A percentile compares a stretch with the other conserved stretches of the same genome.
Conservation (phyloP, 352 stramenopile genomes). For the Thalassiosira mediterranea region DNA sequence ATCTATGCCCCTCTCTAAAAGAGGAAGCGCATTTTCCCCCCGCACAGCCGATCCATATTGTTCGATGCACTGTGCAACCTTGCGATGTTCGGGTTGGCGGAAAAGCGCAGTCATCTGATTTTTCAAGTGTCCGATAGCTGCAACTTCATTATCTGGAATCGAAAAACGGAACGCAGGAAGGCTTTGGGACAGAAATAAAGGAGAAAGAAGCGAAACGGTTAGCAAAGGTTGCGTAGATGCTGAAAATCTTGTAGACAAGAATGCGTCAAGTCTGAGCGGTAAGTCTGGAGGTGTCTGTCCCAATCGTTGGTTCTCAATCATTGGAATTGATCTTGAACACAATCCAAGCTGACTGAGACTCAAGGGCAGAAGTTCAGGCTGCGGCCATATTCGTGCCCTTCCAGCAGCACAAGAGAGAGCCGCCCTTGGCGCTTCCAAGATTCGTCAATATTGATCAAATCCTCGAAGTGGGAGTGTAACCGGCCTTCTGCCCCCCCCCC, state of each 20-base stretch:
- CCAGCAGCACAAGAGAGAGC: too few species aligned
- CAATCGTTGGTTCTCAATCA: too few species aligned
- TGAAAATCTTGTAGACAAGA: neutral
- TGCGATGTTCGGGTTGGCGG: constrained; percentile 5
- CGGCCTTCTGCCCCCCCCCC: too few species aligned
- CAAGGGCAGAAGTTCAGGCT: too few species aligned
- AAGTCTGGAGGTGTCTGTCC: too few species aligned
- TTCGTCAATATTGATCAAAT: too few species aligned
- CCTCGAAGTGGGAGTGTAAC: too few species aligned
- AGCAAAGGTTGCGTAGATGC: neutral
- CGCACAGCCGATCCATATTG: constrained; percentile 18
- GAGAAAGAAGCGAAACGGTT: neutral
- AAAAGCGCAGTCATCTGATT: constrained; percentile 28
- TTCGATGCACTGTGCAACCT: constrained; percentile 28
- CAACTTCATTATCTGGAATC: constrained; percentile 15
- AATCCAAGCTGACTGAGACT: too few species aligned
- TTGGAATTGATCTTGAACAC: too few species aligned
- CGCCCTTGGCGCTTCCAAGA: too few species aligned
- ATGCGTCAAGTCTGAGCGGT: too few species aligned
- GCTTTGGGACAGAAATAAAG: constrained; percentile 8
- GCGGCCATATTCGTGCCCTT: too few species aligned
- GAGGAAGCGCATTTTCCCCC: neutral
- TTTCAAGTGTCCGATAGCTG: neutral
- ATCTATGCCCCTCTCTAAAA: constrained; percentile 23
- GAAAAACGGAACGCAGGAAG: constrained; percentile 38